Evolutionary conservation across 139 green algal species (phyloP), one percentile per base, ranked within the genome.

Genomic region (Chlorella sp.): DNA sequence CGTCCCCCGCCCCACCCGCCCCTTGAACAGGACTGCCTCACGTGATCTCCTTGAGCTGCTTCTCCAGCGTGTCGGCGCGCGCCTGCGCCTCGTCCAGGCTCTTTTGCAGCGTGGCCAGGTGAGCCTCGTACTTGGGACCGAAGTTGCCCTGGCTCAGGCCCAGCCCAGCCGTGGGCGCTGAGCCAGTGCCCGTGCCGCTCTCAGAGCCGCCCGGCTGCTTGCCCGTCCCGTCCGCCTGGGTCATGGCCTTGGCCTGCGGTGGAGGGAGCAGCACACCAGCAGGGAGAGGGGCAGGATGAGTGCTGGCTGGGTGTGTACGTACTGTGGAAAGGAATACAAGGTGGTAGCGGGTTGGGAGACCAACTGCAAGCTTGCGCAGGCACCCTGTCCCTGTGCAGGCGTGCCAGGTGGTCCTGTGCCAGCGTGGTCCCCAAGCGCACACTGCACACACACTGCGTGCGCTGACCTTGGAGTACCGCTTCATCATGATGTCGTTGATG

Each of bases 401-500:
- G n/a, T n/a, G n/a, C n/a, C n/a, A n/a, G n/a, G n/a, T n/a, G n/a
- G n/a, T n/a, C n/a, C n/a, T n/a, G n/a, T n/a, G n/a, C n/a, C n/a
- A n/a, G n/a, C n/a, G n/a, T n/a, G n/a, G n/a, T n/a, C n/a, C n/a
- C n/a, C n/a, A n/a, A n/a, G n/a, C n/a, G n/a, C n/a, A n/a, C n/a
- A n/a, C n/a, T n/a, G n/a, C n/a, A n/a, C n/a, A n/a, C n/a, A n/a
- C n/a, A n/a, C n/a, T n/a, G n/a, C n/a, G n/a, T n/a, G n/a, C 42
- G 42, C 10, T 55, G n/a, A 68, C 62, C 69, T 80, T 80, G 1
- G 75, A 74, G 74, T 81, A 81, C 34, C 84, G 35, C 80, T 95
- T 96, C 88, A 95, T 94, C 90, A 96, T 94, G 72, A 96, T 91
- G 80, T 97, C 93, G 74, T 96, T 96, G 85, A 97, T 97, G 84